phyloP scores from a whole-genome alignment of 2,329 filamentous ascomycete species.

The Colletotrichum sp. region DNA sequence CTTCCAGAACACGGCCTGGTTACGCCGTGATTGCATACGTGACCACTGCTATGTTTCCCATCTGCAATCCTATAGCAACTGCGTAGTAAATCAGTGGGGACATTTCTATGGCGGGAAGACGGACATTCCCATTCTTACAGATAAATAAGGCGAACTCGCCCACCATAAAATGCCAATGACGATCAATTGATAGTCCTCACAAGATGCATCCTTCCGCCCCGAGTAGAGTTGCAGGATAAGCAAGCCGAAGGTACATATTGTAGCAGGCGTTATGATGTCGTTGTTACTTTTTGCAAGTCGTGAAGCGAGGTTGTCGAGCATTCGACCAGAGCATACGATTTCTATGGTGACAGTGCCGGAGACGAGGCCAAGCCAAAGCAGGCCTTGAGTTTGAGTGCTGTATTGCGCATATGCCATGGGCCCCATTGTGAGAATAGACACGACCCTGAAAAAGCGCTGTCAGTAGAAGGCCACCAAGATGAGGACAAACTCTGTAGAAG shows the following conservation, averaged over 20 bases:
- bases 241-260: neutral
- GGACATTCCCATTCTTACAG: neutral
- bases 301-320: neutral
- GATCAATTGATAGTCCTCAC: neutral
- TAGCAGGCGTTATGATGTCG: neutral
- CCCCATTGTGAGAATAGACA: neutral
- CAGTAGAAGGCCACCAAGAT: too few relatives aligned
- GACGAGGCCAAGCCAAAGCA: neutral
- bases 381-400: neutral
- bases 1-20: neutral
- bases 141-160: neutral
- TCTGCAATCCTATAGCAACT: neutral
- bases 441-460: neutral
- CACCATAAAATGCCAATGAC: neutral
- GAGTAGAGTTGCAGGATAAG: neutral
- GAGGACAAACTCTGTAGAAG: neutral
- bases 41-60: neutral
- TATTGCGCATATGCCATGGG: neutral
- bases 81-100: neutral
- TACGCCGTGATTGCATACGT: neutral
- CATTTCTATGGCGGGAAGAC: neutral
- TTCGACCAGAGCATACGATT: neutral
- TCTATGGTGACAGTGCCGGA: neutral
- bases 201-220: neutral
- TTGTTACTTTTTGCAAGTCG: neutral